A percentile compares a stretch with the other conserved stretches of the same genome.
Conservation (phyloP, 768 basidiomycete genomes). For the Pholiota molesta region DNA sequence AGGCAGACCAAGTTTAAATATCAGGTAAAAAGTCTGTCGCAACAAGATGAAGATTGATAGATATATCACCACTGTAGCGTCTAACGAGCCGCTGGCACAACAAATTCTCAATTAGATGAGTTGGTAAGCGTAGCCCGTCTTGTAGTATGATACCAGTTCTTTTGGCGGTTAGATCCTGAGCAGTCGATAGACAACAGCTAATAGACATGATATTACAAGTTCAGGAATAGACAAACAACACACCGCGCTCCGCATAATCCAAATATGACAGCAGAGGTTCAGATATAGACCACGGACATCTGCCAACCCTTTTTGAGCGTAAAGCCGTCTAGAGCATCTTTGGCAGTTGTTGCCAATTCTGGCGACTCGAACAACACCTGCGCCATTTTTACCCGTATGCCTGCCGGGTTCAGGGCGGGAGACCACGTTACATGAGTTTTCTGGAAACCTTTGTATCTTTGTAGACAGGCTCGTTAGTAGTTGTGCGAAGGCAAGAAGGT, state of each 20-base stretch:
- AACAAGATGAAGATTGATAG: conserved; percentile 36
- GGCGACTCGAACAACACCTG: conserved; percentile 78
- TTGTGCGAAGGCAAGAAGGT: background rate
- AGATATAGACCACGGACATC: conserved; percentile 79
- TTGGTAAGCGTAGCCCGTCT: background rate
- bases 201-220: conserved; percentile 22
- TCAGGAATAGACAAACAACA: conserved; percentile 18
- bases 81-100: too few species aligned
- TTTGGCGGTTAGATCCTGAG: background rate
- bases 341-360: conserved; percentile 76
- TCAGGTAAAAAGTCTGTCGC: too few species aligned
- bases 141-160: background rate
- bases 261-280: conserved; percentile 11
- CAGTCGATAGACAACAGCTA: conserved; percentile 5
- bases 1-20: too few species aligned
- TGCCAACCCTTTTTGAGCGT: conserved; percentile 84
- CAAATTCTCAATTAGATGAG: too few species aligned
- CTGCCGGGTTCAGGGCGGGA: conserved; percentile 65
- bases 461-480: conserved; percentile 6
- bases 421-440: conserved; percentile 70
- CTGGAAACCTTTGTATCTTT: conserved; percentile 84
- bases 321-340: conserved; percentile 84
- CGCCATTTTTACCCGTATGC: conserved; percentile 76
- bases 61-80: conserved; percentile 53
- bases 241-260: conserved; percentile 19